phyloP scores from a whole-genome alignment of 352 stramenopile species.

The Phytophthora aleatoria region DNA sequence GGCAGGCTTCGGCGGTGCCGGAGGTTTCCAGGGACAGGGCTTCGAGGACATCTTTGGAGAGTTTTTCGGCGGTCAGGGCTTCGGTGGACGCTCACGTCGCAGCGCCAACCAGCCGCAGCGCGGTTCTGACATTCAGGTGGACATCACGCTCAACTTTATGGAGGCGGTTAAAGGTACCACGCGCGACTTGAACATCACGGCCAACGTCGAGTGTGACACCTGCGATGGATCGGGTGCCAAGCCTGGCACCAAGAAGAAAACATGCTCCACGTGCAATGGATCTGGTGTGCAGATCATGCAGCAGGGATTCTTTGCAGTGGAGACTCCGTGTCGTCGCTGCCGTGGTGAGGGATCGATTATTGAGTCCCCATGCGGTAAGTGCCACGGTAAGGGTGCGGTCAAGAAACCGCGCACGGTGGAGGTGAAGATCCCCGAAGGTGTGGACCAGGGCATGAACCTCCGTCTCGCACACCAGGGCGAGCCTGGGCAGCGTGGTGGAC shows the following conservation, averaged over 20 bases:
- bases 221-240: constrained; percentile 86
- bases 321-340: constrained; percentile 86
- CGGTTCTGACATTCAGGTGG: constrained; percentile 94
- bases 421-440: constrained; percentile 94
- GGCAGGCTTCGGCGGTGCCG: constrained; percentile 59
- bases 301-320: constrained; percentile 90
- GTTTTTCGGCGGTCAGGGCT: constrained; percentile 80
- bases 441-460: constrained; percentile 97
- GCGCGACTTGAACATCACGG: constrained; percentile 87
- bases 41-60: constrained; percentile 93
- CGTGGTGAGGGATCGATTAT: constrained; percentile 82
- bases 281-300: constrained; percentile 88
- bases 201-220: constrained; percentile 77
- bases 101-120: constrained; percentile 79
- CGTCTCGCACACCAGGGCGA: constrained; percentile 93
- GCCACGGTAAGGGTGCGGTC: constrained; percentile 76
- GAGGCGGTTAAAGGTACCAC: constrained; percentile 93
- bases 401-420: constrained; percentile 93
- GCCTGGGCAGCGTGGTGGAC: constrained; percentile 79
- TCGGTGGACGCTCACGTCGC: constrained; percentile 72
- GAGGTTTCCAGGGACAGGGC: constrained; percentile 68
- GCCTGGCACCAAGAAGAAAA: constrained; percentile 82
- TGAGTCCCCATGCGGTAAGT: constrained; percentile 82
- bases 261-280: constrained; percentile 80
- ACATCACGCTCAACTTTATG: constrained; percentile 94